Conservation (phyloP, 2,329 filamentous ascomycete genomes). For the Dactylellina sp. region DNA sequence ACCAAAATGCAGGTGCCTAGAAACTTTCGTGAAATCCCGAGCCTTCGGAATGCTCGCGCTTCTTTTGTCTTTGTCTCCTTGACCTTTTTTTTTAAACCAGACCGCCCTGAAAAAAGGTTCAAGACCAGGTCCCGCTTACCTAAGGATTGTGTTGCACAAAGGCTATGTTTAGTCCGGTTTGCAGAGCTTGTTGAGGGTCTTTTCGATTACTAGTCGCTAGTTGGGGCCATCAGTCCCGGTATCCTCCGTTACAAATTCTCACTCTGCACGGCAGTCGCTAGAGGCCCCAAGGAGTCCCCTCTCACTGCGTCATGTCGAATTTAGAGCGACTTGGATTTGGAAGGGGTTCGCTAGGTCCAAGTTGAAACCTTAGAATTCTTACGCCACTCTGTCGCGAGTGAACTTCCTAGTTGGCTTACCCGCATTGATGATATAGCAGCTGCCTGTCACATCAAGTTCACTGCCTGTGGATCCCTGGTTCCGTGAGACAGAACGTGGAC, state of each 20-base stretch:
- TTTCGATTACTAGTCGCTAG: constrained; percentile 44
- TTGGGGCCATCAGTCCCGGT: not conserved
- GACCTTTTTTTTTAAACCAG: too few species aligned
- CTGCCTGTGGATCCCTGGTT: constrained; percentile 19
- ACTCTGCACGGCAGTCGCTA: constrained; percentile 27
- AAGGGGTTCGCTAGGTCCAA: constrained; percentile 20
- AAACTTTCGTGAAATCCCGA: not conserved
- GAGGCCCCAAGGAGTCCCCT: not conserved
- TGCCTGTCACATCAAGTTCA: constrained; percentile 48
- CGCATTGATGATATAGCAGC: constrained; percentile 39
- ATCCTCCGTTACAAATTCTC: constrained; percentile 18
- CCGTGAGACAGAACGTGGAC: constrained; percentile 34
- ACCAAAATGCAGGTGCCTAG: constrained; percentile 21
- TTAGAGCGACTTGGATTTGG: constrained; percentile 15
- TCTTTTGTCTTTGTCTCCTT: too few species aligned
- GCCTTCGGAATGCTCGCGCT: constrained; percentile 35
- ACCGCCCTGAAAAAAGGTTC: too few species aligned
- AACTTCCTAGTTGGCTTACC: constrained; percentile 57
- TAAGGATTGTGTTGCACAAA: constrained; percentile 44
- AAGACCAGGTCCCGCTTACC: constrained; percentile 10
- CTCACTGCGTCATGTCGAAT: constrained; percentile 43
- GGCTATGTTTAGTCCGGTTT: constrained; percentile 45
- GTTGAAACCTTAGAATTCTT: constrained; percentile 42
- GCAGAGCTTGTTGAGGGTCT: constrained; percentile 19
- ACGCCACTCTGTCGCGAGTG: constrained; percentile 54